These are phyloP conservation scores for Pseudogymnoascus sp. DNA, from an alignment of 2,329 filamentous ascomycete genomes.

Conservation along the genomic window DNA sequence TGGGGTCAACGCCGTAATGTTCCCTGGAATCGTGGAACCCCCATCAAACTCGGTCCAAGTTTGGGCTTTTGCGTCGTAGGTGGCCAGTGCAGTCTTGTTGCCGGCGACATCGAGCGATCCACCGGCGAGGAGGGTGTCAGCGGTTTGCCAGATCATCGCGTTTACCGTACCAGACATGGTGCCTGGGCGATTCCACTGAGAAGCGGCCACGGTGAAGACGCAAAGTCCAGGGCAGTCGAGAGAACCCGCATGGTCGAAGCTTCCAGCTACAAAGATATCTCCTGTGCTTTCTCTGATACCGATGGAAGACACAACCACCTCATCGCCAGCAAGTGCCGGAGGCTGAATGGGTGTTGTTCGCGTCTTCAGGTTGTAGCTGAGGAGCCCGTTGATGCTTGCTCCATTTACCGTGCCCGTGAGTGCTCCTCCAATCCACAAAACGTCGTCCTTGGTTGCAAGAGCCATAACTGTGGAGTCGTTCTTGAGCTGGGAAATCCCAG, in stretches of 20 bases:
- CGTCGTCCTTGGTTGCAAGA: slow-evolving; percentile 57
- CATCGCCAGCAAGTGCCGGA: slow-evolving; percentile 61
- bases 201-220: slow-evolving; percentile 60
- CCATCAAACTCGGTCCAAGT: slow-evolving; percentile 58
- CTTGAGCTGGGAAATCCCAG: slow-evolving; percentile 62
- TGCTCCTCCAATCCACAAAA: slow-evolving; percentile 74
- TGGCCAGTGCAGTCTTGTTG: slow-evolving; percentile 58
- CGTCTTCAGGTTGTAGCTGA: slow-evolving; percentile 68
- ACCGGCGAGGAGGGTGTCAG: slow-evolving; percentile 64
- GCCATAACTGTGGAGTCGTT: slow-evolving; percentile 68
- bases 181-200: slow-evolving; percentile 71
- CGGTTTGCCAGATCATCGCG: slow-evolving; percentile 67
- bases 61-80: slow-evolving; percentile 61
- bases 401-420: slow-evolving; percentile 63
- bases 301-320: slow-evolving; percentile 69
- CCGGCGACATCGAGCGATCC: slow-evolving; percentile 66
- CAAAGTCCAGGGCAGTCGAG: slow-evolving; percentile 79
- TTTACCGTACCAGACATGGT: slow-evolving; percentile 64
- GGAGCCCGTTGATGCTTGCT: slow-evolving; percentile 59
- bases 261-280: slow-evolving; percentile 79
- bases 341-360: slow-evolving; percentile 64
- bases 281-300: slow-evolving; percentile 59
- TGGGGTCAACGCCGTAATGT: slow-evolving; percentile 66
- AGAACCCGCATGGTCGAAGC: slow-evolving; percentile 74
- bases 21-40: slow-evolving; percentile 64